Evolutionary conservation across 2,329 filamentous ascomycete genomes (phyloP).

Genomic region (Helotiales sp.): DNA sequence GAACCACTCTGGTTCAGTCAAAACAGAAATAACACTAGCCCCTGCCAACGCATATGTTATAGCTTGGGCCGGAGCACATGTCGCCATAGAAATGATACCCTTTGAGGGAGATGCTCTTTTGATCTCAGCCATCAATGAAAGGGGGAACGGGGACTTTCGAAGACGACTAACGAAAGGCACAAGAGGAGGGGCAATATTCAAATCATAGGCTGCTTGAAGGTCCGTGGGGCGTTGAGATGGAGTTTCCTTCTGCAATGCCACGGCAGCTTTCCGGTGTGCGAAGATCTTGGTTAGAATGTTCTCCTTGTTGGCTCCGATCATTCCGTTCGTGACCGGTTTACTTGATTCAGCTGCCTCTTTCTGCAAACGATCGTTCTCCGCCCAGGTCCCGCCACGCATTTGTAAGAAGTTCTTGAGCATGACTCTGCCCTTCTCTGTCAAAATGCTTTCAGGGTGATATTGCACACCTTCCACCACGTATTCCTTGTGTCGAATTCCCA

Average conservation of each 20-base stretch:
- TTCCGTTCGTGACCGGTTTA: conserved; percentile 34
- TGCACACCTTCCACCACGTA: conserved; percentile 94
- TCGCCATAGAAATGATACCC: conserved; percentile 85
- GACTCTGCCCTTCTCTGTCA: conserved; percentile 83
- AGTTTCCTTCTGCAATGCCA: conserved; percentile 80
- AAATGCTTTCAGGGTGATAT: conserved; percentile 96
- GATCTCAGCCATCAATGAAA: conserved; percentile 96
- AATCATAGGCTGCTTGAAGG: conserved; percentile 82
- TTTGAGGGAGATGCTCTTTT: conserved; percentile 97
- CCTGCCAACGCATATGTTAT: conserved; percentile 90
- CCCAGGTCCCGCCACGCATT: conserved; percentile 91
- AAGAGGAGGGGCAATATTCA: conserved; percentile 83
- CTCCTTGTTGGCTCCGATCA: conserved; percentile 61
- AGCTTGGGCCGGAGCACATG: conserved; percentile 88
- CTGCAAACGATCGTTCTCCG: conserved; percentile 69
- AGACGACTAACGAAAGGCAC: conserved; percentile 81
- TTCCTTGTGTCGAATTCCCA: conserved; percentile 94
- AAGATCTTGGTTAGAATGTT: conserved; percentile 95
- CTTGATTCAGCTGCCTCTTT: conserved; percentile 46
- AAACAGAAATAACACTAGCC: conserved; percentile 96
- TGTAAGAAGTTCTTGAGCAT: conserved; percentile 94
- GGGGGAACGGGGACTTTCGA: conserved; percentile 79
- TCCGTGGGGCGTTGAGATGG: conserved; percentile 84
- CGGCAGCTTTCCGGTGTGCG: conserved; percentile 73
- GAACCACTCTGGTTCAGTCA: conserved; percentile 99